These are phyloP conservation scores for Clarireedia hainanense DNA, from an alignment of 2,329 filamentous ascomycete genomes.

Conservation along the genomic window DNA sequence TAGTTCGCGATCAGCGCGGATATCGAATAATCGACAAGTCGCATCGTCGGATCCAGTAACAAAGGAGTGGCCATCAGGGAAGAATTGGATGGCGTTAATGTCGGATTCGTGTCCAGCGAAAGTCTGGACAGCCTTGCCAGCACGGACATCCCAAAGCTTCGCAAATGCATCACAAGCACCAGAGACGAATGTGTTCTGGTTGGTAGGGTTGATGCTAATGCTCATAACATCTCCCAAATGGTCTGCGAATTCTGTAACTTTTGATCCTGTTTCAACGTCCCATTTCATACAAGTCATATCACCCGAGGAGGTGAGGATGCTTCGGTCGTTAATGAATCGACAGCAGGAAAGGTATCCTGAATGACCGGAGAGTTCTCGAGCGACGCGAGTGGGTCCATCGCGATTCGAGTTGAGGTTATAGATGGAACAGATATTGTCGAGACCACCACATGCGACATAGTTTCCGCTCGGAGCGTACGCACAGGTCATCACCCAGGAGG, in stretches of 20 bases:
- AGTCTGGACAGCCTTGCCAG: constrained; percentile 96
- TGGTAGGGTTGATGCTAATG: constrained; percentile 97
- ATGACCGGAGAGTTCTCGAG: constrained; percentile 90
- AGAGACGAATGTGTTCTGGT: constrained; percentile 99
- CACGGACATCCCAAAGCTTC: constrained; percentile 97
- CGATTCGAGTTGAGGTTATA: constrained; percentile 94
- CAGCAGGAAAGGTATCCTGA: constrained; percentile 98
- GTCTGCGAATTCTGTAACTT: constrained; percentile 96
- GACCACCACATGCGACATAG: constrained; percentile 95
- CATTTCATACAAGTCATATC: constrained; percentile 99
- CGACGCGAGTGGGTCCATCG: constrained; percentile 94
- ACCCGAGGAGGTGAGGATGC: constrained; percentile 93
- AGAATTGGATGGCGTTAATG: constrained; percentile 99
- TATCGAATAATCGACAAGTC: constrained; percentile 94
- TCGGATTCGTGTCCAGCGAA: constrained; percentile 98
- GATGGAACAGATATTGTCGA: constrained; percentile 99
- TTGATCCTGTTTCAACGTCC: constrained; percentile 97
- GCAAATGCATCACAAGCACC: constrained; percentile 97
- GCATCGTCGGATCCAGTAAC: constrained; percentile 97
- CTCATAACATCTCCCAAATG: constrained; percentile 99
- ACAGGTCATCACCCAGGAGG: constrained; percentile 99
- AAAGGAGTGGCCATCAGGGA: constrained; percentile 97
- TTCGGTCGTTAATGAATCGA: constrained; percentile 96
- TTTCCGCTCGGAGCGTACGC: constrained; percentile 97
- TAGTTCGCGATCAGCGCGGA: constrained; percentile 79